Evolutionary conservation across 1,284 basidiomycete genomes (phyloP), one percentile per base, ranked within the genome.

Genomic region (Leccinum fallax): DNA sequence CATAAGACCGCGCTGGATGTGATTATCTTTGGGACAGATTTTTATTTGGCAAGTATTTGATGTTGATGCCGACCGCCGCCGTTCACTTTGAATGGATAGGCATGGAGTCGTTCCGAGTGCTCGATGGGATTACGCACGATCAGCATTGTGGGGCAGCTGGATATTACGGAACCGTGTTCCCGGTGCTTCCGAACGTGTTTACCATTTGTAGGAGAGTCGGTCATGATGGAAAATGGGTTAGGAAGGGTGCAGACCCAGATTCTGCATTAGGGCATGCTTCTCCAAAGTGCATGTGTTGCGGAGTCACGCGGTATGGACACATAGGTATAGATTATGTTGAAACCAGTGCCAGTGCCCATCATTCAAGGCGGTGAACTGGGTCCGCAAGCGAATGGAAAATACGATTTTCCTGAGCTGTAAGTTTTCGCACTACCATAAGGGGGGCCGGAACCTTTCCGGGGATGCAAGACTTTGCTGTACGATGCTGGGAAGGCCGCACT

Each of bases 231-330:
- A 40, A n/a, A 40, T 9, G 38, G 15, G 57, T 9, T 26, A 13
- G 56, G 56, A 58, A 13, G 10, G 57, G 28, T 5, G 34, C 26
- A 61, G 58, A 58, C 28, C 58, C 38, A 21, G 46, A 36, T 30
- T 52, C 57, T 30, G 61, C 21, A 34, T 60, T 62, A n/a, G 58
- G 61, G 34, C 36, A 61, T 15, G 28, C 34, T 32, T 53, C 24
- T 61, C 7, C 43, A 38, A 64, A n/a, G 30, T 53, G n/a, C 32
- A 61, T 40, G 60, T 57, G 34, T 38, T 15, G 15, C 15, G 79
- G 9, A 82, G 84, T 67, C 85, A 85, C 24, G 85, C 85, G 67
- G 66, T 78, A 51, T 81, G 81, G 65, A 77, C 74, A 38, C 57
- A 73, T 83, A 30, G 83, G 83, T 43, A 36, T 80, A 63, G 55